Percentiles rank a stretch among this genome's conserved stretches.
phyloP scores from a whole-genome alignment of 2,329 filamentous ascomycete genomes.

The Coleophoma eucalyptorum region DNA sequence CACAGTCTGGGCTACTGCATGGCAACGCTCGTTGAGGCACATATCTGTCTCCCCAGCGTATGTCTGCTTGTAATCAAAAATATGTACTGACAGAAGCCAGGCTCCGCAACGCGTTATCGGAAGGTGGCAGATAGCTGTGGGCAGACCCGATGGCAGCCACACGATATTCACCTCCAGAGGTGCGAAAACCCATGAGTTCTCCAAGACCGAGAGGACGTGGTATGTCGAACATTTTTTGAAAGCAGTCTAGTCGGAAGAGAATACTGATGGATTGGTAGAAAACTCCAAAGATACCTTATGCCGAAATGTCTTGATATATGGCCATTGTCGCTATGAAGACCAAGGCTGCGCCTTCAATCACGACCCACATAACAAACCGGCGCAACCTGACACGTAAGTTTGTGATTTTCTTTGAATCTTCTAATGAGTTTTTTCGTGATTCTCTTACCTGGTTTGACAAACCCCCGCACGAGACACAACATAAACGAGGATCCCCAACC shows the following conservation, averaged over 20 bases:
- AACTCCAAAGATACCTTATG: constrained; percentile 85
- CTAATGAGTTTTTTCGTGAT: too few species aligned
- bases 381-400: constrained; percentile 48
- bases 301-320: constrained; percentile 90
- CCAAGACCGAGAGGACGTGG: constrained; percentile 54
- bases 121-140: constrained; percentile 26
- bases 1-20: too few species aligned
- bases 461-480: too few species aligned
- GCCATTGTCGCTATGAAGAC: constrained; percentile 88
- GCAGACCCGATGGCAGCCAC: constrained; percentile 23
- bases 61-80: too few species aligned
- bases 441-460: too few species aligned
- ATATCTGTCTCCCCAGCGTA: too few species aligned
- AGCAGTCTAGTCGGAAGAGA: neutral
- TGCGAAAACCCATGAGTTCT: constrained; percentile 42
- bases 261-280: constrained; percentile 41
- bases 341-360: constrained; percentile 88
- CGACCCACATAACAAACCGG: constrained; percentile 59
- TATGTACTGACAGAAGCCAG: constrained; percentile 7
- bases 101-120: constrained; percentile 24
- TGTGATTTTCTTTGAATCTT: constrained; percentile 2
- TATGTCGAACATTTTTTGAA: constrained; percentile 27
- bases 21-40: too few species aligned
- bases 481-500: too few species aligned
- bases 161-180: constrained; percentile 25